Percentiles rank a stretch among this genome's conserved stretches.
phyloP scores from a whole-genome alignment of 148 eudicot genomes.

The Vaccinium macrocarpon region DNA sequence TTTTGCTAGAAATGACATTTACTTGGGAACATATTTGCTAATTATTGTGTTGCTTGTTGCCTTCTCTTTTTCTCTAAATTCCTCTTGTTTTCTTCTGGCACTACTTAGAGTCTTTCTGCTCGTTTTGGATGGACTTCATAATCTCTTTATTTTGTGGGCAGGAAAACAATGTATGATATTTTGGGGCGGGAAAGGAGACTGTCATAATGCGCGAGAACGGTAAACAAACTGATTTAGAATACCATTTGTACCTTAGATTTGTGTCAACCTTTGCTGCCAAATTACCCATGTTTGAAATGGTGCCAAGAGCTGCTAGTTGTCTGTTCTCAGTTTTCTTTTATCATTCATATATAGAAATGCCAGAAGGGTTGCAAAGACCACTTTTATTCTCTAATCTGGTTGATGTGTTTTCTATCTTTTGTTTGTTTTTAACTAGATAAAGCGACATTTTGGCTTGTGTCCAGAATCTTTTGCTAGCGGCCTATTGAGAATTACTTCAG shows the following conservation, averaged over 20 bases:
- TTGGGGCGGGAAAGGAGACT: constrained; percentile 12
- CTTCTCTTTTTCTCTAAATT: background rate
- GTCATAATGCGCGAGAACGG: background rate
- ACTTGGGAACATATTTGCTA: background rate
- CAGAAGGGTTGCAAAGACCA: constrained; percentile 16
- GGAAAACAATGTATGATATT: constrained; percentile 27
- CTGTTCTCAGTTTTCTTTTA: constrained; percentile 5
- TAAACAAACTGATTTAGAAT: constrained; percentile 9
- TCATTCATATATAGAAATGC: constrained; percentile 10
- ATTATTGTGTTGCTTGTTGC: background rate
- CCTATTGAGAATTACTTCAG: background rate
- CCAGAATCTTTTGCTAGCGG: constrained; percentile 9
- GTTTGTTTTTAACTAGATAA: constrained; percentile 12
- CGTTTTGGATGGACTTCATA: constrained; percentile 3
- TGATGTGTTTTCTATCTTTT: background rate
- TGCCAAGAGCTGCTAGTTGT: constrained; percentile 11
- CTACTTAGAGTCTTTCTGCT: background rate
- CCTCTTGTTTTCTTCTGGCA: background rate
- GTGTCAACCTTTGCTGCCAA: background rate
- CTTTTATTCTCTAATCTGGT: constrained; percentile 20
- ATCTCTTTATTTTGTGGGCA: constrained; percentile 17
- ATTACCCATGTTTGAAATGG: constrained; percentile 7
- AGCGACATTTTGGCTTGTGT: constrained; percentile 16
- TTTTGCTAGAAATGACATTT: background rate
- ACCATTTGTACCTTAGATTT: background rate